Evolutionary conservation across 768 basidiomycete genomes (phyloP), one percentile per base, ranked within the genome.

Genomic region (Lactarius hengduanensis): DNA sequence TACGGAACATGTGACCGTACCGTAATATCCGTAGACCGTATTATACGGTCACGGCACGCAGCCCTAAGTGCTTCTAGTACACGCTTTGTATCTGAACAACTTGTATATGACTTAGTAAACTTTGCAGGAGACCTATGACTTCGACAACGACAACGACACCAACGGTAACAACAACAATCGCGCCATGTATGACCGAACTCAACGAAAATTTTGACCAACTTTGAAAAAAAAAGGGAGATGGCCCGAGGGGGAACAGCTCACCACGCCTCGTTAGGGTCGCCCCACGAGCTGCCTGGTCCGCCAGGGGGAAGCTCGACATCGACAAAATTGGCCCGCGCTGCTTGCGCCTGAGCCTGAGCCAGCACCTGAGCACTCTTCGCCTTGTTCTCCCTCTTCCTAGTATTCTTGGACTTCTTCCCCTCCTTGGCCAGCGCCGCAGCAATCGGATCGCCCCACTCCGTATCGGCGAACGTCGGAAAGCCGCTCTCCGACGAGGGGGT

Each of bases 271-370:
- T 50, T 22, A 36, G 43, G 34, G 1, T 57, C 34, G 15, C 56
- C 63, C 63, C 63, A 63, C 28, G 32, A 36, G 10, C 20, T 20
- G 15, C 57, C 57, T 15, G 36, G 57, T 2, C 57, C 57, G 2
- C 47, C 47, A 9, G 45, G 13, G 4, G 47, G 57, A 38, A 63
- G 15, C 18, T 58, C 22, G 28, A 57, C 56, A 3, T 63, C 40
- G 41, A 45, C 8, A 10, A 8, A 4, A 10, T 6, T 22, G 1
- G 16, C 32, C 32, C 22, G 62, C 16, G 38, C 4, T 0, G 18
- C 32, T 10, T 32, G 54, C 16, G 6, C 28, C 30, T 32, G 28
- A 0, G 16, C 30, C 30, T 32, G 30, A 7, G 50, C 26, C 26
- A 26, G 50, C 13, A 7, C 13, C 26, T 15, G 22, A 26, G 50